Conservation (phyloP, 257 asterid genomes). For the Cordia subcordata region DNA sequence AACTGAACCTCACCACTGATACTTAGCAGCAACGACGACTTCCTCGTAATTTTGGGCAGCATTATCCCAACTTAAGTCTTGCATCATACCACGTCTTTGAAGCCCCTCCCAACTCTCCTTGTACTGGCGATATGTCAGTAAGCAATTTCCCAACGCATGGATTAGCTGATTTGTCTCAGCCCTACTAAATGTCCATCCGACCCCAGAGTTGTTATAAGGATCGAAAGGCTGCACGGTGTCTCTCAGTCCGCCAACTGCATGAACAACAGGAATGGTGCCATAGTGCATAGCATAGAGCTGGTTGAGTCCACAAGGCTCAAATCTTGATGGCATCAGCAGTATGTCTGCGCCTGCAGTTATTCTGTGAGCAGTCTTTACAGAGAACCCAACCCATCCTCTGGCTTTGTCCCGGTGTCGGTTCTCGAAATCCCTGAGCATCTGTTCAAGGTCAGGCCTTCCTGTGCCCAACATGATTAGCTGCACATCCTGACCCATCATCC, state of each 20-base stretch:
- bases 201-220: conserved; percentile 76
- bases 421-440: conserved; percentile 71
- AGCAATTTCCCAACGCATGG: conserved; percentile 72
- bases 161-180: conserved; percentile 59
- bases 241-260: conserved; percentile 87
- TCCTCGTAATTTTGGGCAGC: conserved; percentile 89
- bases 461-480: conserved; percentile 92
- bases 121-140: conserved; percentile 64
- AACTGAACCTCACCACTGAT: conserved; percentile 57
- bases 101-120: conserved; percentile 88
- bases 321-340: conserved; percentile 90
- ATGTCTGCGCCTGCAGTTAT: conserved; percentile 88
- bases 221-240: conserved; percentile 86
- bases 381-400: conserved; percentile 95
- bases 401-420: conserved; percentile 46
- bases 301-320: conserved; percentile 95
- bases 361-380: conserved; percentile 77
- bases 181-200: conserved; percentile 79
- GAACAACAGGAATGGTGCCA: conserved; percentile 91
- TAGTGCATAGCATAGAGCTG: conserved; percentile 94
- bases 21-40: conserved; percentile 82
- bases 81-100: conserved; percentile 81
- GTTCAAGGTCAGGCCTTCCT: conserved; percentile 75
- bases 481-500: conserved; percentile 85
- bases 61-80: conserved; percentile 83